Evolutionary conservation across 2,329 filamentous ascomycete species (phyloP).

Genomic region (Trichoderma aggressivum): DNA sequence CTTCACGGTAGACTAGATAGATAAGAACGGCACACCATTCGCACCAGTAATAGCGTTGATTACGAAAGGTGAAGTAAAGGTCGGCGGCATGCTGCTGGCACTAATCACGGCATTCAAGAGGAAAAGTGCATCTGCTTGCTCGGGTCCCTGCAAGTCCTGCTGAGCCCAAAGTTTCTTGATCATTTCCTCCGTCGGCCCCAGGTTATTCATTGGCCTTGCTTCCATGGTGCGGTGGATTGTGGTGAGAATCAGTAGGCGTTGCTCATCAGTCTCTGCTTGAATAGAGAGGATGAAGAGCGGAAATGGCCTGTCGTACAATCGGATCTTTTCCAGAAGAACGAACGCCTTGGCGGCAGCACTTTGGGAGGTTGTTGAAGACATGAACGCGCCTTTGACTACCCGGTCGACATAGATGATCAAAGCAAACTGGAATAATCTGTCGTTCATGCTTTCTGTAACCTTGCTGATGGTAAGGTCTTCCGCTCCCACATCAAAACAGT

Average conservation of each 20-base stretch:
- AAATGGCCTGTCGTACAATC: slow-evolving; percentile 10
- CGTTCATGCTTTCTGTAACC: background rate
- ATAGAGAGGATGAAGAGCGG: slow-evolving; percentile 7
- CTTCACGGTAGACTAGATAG: background rate
- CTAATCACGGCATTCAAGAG: slow-evolving; percentile 16
- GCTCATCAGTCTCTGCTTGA: slow-evolving; percentile 15
- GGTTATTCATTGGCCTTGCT: slow-evolving; percentile 9
- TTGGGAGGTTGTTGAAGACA: slow-evolving; percentile 1
- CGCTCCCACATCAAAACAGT: slow-evolving; percentile 1
- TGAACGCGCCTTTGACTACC: slow-evolving; percentile 10
- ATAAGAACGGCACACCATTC: background rate
- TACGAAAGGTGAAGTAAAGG: slow-evolving; percentile 12
- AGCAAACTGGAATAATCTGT: slow-evolving; percentile 11
- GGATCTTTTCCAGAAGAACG: slow-evolving; percentile 1
- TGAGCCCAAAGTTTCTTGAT: slow-evolving; percentile 15
- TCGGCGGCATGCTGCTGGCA: slow-evolving; percentile 11
- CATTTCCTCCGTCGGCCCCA: slow-evolving; percentile 7
- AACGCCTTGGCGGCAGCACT: slow-evolving; percentile 10
- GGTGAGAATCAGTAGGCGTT: slow-evolving; percentile 1
- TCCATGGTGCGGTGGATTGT: background rate
- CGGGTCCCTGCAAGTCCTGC: slow-evolving; percentile 16
- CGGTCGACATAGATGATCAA: slow-evolving; percentile 16
- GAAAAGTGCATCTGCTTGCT: slow-evolving; percentile 15
- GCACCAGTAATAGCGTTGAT: background rate
- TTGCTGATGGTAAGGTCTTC: slow-evolving; percentile 5